Conservation (phyloP, 768 basidiomycete genomes). For the Lactifluus volemus region DNA sequence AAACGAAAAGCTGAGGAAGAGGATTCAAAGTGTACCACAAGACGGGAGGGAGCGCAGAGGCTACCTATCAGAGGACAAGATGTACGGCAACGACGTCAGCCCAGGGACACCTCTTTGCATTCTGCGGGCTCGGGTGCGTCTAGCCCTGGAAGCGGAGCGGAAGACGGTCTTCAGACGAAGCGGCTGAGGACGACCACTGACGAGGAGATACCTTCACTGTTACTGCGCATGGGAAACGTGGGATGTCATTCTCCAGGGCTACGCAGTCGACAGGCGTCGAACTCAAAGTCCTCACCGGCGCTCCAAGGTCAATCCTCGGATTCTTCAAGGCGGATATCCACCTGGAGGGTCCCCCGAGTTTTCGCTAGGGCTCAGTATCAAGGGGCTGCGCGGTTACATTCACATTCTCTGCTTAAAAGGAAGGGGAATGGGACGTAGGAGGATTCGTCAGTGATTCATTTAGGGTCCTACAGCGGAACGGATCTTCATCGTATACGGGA, state of each 20-base stretch:
- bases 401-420: slow-evolving; percentile 13
- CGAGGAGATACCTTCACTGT: slow-evolving; percentile 8
- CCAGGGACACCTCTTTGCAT: background rate
- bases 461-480: background rate
- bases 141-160: background rate
- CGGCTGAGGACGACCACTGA: slow-evolving; percentile 1
- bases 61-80: slow-evolving; percentile 14
- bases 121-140: background rate
- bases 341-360: background rate
- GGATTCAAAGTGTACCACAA: background rate
- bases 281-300: background rate
- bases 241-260: background rate
- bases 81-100: slow-evolving; percentile 4
- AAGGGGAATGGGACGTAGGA: slow-evolving; percentile 8
- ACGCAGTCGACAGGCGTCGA: background rate
- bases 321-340: background rate
- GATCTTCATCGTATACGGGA: background rate
- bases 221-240: slow-evolving; percentile 7
- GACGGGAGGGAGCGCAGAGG: background rate
- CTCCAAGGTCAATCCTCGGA: background rate
- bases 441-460: background rate
- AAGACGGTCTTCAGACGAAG: background rate
- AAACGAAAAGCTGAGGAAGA: background rate
- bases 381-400: slow-evolving; percentile 13
- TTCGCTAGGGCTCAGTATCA: slow-evolving; percentile 14